phyloP scores from a whole-genome alignment of 345 rosid genomes.

The Laguncularia racemosa region DNA sequence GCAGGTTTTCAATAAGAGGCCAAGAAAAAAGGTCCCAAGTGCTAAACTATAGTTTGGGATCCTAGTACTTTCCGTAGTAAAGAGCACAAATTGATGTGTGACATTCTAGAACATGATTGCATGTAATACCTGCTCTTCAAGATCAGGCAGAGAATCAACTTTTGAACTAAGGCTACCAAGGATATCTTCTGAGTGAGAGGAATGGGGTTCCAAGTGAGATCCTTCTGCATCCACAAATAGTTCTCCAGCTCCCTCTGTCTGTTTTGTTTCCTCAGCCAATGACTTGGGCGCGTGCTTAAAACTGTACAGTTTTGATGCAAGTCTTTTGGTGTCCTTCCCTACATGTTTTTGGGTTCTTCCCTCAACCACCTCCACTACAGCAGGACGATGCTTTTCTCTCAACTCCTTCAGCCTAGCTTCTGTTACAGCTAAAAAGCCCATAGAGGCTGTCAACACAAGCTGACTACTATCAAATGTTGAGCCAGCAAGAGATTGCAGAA shows the following conservation, averaged over 20 bases:
- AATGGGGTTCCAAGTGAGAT: slow-evolving; percentile 17
- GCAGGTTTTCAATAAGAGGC: no score
- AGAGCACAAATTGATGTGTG: no score
- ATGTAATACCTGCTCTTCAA: slow-evolving; percentile 69
- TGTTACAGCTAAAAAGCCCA: slow-evolving; percentile 72
- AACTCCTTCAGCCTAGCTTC: slow-evolving; percentile 67
- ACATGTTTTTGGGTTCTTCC: slow-evolving; percentile 49
- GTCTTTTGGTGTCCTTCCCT: slow-evolving; percentile 81
- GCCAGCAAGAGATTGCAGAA: slow-evolving; percentile 77
- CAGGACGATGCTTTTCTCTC: slow-evolving; percentile 70
- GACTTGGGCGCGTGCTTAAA: slow-evolving; percentile 61
- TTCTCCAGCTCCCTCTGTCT: slow-evolving; percentile 22
- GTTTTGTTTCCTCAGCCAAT: slow-evolving; percentile 27
- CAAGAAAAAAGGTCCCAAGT: no score
- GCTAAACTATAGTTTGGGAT: no score
- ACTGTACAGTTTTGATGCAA: slow-evolving; percentile 76
- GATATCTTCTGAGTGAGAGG: slow-evolving; percentile 35
- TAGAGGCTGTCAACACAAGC: slow-evolving; percentile 83
- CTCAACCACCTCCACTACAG: slow-evolving; percentile 49
- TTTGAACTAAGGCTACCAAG: slow-evolving; percentile 34
- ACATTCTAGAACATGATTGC: not conserved
- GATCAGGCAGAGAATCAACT: slow-evolving; percentile 62
- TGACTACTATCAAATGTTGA: slow-evolving; percentile 99
- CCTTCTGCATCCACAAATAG: slow-evolving; percentile 19
- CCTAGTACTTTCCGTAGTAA: no score